Percentiles rank a stretch among this genome's conserved stretches.
These are phyloP conservation scores for Arabis hirsuta DNA, from an alignment of 345 rosid genomes.

Conservation along the genomic window DNA sequence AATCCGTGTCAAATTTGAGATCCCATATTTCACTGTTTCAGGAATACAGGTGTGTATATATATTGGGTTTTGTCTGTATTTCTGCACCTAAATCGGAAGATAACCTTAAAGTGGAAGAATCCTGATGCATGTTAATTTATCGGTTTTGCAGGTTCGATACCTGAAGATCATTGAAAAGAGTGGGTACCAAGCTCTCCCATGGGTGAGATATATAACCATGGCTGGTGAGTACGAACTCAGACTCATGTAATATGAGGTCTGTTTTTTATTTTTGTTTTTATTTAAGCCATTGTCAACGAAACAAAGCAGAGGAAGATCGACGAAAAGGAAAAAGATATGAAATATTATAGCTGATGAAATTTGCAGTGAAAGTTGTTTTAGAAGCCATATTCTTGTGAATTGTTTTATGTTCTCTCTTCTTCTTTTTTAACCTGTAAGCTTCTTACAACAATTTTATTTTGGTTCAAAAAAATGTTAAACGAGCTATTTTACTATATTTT, in stretches of 20 bases:
- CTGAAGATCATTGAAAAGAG: slow-evolving; percentile 97
- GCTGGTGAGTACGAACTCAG: slow-evolving; percentile 97
- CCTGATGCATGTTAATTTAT: slow-evolving; percentile 22
- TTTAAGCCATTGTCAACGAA: slow-evolving; percentile 22
- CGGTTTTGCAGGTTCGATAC: slow-evolving; percentile 76
- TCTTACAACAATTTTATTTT: slow-evolving; percentile 12
- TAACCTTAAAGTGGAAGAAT: slow-evolving; percentile 2
- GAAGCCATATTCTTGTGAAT: slow-evolving; percentile 39
- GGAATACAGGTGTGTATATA: slow-evolving; percentile 68
- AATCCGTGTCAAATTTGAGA: slow-evolving; percentile 89
- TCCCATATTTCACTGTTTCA: slow-evolving; percentile 92
- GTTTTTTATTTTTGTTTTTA: neutral
- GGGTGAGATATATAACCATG: slow-evolving; percentile 99
- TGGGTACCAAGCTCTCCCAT: slow-evolving; percentile 97
- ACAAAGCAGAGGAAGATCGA: slow-evolving; percentile 24
- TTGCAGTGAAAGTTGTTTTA: slow-evolving; percentile 25
- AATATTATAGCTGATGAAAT: slow-evolving; percentile 20
- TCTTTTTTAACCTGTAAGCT: slow-evolving; percentile 23
- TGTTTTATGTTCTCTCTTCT: slow-evolving; percentile 29
- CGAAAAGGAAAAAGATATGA: neutral
- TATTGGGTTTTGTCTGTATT: neutral
- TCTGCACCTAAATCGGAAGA: neutral
- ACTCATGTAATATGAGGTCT: slow-evolving; percentile 57
- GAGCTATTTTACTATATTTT: neutral
- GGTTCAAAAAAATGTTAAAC: slow-evolving; percentile 21